Conservation (phyloP, 768 basidiomycete species). For the Boletus rex-veris region DNA sequence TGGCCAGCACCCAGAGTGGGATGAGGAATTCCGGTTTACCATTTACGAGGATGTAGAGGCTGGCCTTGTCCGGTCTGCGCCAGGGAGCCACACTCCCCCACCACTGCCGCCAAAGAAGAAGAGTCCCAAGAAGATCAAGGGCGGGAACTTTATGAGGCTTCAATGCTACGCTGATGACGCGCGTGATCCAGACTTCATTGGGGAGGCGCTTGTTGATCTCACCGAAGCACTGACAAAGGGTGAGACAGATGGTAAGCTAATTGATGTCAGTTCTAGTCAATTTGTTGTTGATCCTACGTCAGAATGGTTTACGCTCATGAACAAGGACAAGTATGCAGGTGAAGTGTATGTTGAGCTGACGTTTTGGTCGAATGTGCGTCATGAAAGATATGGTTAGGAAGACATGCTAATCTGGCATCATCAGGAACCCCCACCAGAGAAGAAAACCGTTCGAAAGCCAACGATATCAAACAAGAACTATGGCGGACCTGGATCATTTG, state of each 20-base stretch:
- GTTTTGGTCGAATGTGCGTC: conserved; percentile 87
- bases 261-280: background rate
- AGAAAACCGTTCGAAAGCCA: conserved; percentile 51
- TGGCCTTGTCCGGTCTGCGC: conserved; percentile 42
- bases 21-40: conserved; percentile 93
- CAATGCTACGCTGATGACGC: conserved; percentile 94
- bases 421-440: conserved; percentile 77
- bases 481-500: conserved; percentile 75
- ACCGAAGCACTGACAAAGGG: conserved; percentile 90
- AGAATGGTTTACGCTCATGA: conserved; percentile 93
- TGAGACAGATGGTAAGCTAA: conserved; percentile 85
- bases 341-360: conserved; percentile 96
- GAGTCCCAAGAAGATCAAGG: conserved; percentile 52
- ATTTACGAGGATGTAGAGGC: conserved; percentile 73
- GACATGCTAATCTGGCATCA: conserved; percentile 5
- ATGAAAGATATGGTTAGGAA: background rate
- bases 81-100: conserved; percentile 51
- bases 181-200: conserved; percentile 93
- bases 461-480: conserved; percentile 59
- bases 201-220: conserved; percentile 84
- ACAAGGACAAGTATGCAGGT: conserved; percentile 92
- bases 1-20: conserved; percentile 99
- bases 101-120: conserved; percentile 67
- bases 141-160: conserved; percentile 71
- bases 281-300: conserved; percentile 13